A percentile compares a stretch with the other conserved stretches of the same genome.
These are phyloP conservation scores for Amborella trichopoda DNA, from an alignment of 164 flowering plant genomes.

Conservation along the genomic window DNA sequence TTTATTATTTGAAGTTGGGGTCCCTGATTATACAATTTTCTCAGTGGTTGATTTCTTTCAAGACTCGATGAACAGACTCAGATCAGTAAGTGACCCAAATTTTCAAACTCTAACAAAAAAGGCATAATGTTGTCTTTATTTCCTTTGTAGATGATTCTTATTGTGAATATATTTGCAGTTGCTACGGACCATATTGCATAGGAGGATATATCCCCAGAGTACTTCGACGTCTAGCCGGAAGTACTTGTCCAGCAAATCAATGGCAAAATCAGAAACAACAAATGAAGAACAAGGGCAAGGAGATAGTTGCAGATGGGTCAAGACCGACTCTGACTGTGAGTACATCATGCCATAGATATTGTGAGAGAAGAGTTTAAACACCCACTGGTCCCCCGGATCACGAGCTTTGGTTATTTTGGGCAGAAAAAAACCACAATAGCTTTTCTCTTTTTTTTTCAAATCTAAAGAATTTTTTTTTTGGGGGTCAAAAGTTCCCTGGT, in stretches of 20 bases:
- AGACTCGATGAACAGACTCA: too few species aligned
- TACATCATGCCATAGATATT: constrained; percentile 2
- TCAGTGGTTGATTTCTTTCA: too few species aligned
- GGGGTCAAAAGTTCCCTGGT: not conserved
- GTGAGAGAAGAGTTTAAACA: too few species aligned
- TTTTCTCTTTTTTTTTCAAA: not conserved
- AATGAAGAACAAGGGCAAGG: constrained; percentile 16
- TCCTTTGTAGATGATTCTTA: too few species aligned
- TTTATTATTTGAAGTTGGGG: too few species aligned
- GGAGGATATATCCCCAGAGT: constrained; percentile 45
- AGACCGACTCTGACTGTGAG: constrained; percentile 90
- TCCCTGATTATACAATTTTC: too few species aligned
- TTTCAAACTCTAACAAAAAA: too few species aligned
- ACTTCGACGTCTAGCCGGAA: constrained; percentile 30
- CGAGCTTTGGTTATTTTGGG: not conserved
- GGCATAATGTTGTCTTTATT: too few species aligned
- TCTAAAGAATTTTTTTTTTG: not conserved
- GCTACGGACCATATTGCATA: constrained; percentile 55
- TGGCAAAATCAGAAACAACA: constrained; percentile 12
- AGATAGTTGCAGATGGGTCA: constrained; percentile 66
- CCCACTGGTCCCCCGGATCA: not conserved
- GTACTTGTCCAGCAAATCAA: constrained; percentile 29
- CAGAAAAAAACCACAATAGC: not conserved
- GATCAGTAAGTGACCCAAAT: too few species aligned
- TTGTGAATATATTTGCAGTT: constrained; percentile 50